Evolutionary conservation across 164 flowering plant species (phyloP).

Genomic region (Magnolia sinica): DNA sequence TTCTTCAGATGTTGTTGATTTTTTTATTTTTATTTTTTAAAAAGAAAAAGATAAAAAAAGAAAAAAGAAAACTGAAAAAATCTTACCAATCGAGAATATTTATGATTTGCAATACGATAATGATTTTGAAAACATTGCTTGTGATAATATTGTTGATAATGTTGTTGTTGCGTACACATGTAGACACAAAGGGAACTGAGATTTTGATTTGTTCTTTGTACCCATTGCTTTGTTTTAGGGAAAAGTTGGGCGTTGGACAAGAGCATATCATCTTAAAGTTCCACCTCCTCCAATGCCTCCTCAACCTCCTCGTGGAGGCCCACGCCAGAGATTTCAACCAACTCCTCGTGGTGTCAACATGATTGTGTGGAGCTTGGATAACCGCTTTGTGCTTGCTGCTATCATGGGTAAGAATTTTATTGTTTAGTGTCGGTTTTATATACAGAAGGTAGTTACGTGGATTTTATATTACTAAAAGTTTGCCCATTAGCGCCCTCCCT

Average conservation of each 20-base stretch:
- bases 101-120: too few species aligned
- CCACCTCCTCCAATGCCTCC: constrained; percentile 99
- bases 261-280: constrained; percentile 93
- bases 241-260: constrained; percentile 80
- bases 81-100: too few species aligned
- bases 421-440: neutral
- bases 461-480: too few species aligned
- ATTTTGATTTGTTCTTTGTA: neutral
- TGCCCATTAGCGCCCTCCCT: neutral
- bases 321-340: constrained; percentile 87
- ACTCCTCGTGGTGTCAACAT: constrained; percentile 99
- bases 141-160: too few species aligned
- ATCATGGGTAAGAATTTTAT: constrained; percentile 70
- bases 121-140: too few species aligned
- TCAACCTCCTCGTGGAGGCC: constrained; percentile 91
- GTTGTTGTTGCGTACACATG: neutral
- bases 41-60: too few species aligned
- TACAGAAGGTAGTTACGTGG: neutral
- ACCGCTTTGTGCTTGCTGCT: constrained; percentile 99
- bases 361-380: constrained; percentile 98
- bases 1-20: too few species aligned
- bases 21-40: too few species aligned
- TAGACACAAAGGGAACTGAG: neutral
- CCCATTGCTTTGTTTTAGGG: constrained; percentile 39
- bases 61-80: too few species aligned